Base-by-base conservation (phyloP, 768 basidiomycete species). In the Zangia roseola region DNA sequence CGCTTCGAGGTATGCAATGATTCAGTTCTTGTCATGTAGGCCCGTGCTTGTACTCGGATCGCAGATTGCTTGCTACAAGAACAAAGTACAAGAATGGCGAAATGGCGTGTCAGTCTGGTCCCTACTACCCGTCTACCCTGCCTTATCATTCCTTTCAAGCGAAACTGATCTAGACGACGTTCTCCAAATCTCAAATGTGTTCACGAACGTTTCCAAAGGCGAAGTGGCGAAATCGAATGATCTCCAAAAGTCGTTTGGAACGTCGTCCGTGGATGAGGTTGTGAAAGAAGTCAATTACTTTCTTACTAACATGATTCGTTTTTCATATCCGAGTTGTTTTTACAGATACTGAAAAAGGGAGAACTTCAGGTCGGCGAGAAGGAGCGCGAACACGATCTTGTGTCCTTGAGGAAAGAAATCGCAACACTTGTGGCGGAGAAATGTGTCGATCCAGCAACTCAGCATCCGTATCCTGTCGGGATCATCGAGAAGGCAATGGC, bases 401-500 rank as follows among this genome's bases (percentile, higher is more conserved):
- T 81, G 12, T 81, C 92, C 2, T 65, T 97, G 38, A 84, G 91
- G 45, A 76, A 79, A 57, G 97, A 98, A 68, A 97, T 98, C 41
- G 92, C 92, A 5, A 95, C 91, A 0, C 80, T 94, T 33, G 91
- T 99, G 4, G 87, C 94, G 6, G 91, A 94, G 71, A 94, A 95
- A 74, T 94, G 89, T 51, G 94, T 98, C 20, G 94, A 98, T 61
- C 97, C 97, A 1, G 71, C 78, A 5, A 95, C 93, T 2, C 86
- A 91, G 64, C 74, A 83, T 10, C 93, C 94, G 6, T 94, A 97
- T 65, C 86, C 93, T 6, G 91, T 95, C 26, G 86, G 91, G 16
- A 91, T 98, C 76, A 91, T 99, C 54, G 97, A 99, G 64, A 98
- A 97, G 69, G 94, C 94, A 0, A 95, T 99, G 95, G 72, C 82